A percentile compares a stretch with the other conserved stretches of the same genome.
phyloP scores from a whole-genome alignment of 345 rosid species.

The Microcos paniculata region DNA sequence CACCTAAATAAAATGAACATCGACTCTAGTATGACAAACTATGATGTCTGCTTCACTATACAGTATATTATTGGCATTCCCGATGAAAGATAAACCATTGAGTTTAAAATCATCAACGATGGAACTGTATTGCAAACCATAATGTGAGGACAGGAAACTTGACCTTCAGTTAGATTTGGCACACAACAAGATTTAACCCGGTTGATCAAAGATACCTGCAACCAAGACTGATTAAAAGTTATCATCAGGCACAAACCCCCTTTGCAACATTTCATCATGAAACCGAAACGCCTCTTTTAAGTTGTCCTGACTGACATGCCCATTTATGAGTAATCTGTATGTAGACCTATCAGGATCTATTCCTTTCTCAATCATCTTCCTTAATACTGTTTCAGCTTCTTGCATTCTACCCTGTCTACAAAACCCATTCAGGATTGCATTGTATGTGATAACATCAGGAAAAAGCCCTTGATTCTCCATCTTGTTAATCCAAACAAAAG shows the following conservation, averaged over 20 bases:
- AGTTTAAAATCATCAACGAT: background rate
- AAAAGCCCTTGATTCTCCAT: conserved; percentile 62
- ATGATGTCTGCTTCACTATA: background rate
- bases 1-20: background rate
- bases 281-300: conserved; percentile 74
- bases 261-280: conserved; percentile 82
- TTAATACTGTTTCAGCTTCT: conserved; percentile 58
- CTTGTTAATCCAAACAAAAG: conserved; percentile 50
- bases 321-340: conserved; percentile 73
- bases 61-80: background rate
- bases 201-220: background rate
- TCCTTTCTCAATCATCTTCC: conserved; percentile 69
- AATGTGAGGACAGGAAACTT: background rate
- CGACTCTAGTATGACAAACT: background rate
- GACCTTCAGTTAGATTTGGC: background rate
- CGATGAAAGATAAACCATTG: background rate
- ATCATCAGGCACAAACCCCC: conserved; percentile 84
- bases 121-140: background rate
- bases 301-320: conserved; percentile 68
- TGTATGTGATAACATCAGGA: conserved; percentile 63
- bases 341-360: conserved; percentile 63
- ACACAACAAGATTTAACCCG: background rate
- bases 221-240: conserved; percentile 32
- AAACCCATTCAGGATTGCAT: conserved; percentile 63
- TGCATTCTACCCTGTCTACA: conserved; percentile 75